A percentile compares a stretch with the other conserved stretches of the same genome.
These are phyloP conservation scores for Globisporangium perplexum DNA, from an alignment of 352 stramenopile species.

Conservation along the genomic window DNA sequence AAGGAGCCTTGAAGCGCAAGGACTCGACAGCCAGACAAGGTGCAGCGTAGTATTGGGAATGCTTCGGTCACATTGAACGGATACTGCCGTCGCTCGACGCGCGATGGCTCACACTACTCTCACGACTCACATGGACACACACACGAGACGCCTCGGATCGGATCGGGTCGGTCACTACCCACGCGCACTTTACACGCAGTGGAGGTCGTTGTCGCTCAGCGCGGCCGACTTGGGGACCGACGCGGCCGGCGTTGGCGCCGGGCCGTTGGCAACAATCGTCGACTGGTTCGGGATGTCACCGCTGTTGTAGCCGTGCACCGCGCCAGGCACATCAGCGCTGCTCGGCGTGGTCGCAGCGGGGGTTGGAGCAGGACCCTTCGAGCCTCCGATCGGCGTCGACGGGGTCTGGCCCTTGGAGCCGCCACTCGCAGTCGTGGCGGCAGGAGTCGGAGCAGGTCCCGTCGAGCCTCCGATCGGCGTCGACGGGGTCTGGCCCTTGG, in stretches of 20 bases:
- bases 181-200: conserved; percentile 8
- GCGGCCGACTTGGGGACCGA: conserved; percentile 6
- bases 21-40: too few species aligned
- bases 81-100: too few species aligned
- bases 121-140: neutral
- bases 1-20: too few species aligned
- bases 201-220: conserved; percentile 7
- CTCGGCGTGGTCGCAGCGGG: conserved; percentile 7
- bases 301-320: conserved; percentile 8
- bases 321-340: conserved; percentile 4
- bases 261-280: neutral
- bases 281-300: conserved; percentile 7
- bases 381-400: neutral
- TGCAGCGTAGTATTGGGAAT: too few species aligned
- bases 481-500: neutral
- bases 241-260: conserved; percentile 7
- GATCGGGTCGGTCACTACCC: neutral
- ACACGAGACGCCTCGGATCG: neutral
- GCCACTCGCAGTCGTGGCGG: neutral
- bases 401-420: neutral
- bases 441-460: conserved; percentile 2
- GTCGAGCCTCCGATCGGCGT: conserved; percentile 2
- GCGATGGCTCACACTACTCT: too few species aligned
- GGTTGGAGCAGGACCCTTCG: conserved; percentile 1
- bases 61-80: too few species aligned